These are phyloP conservation scores for Amaranthus tricolor DNA, from an alignment of 179 eudicot genomes.

Conservation along the genomic window DNA sequence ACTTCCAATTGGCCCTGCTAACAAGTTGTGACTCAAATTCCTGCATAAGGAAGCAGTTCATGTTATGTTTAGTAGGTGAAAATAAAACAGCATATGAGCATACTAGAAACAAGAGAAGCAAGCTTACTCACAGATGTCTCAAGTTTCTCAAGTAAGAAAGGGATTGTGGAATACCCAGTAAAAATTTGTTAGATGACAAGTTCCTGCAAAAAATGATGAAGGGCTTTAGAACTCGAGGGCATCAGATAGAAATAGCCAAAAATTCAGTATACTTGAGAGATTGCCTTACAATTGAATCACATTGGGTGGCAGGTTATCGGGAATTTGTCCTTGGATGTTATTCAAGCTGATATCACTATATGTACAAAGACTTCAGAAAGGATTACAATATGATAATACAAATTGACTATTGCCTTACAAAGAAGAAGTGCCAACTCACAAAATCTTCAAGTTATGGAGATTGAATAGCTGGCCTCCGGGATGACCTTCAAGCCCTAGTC, in stretches of 20 bases:
- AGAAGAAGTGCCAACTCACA: slow-evolving; percentile 43
- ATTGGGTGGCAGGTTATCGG: slow-evolving; percentile 70
- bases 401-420: background rate
- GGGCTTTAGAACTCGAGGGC: background rate
- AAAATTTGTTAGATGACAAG: slow-evolving; percentile 63
- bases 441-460: slow-evolving; percentile 55
- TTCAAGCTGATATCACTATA: slow-evolving; percentile 75
- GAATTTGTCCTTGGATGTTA: slow-evolving; percentile 61
- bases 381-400: background rate
- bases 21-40: slow-evolving; percentile 77
- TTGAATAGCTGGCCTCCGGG: slow-evolving; percentile 58
- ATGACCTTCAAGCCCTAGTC: slow-evolving; percentile 55
- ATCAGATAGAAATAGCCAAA: background rate
- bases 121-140: slow-evolving; percentile 68
- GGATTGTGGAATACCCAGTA: slow-evolving; percentile 59
- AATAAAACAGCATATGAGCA: background rate
- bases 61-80: background rate
- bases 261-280: background rate
- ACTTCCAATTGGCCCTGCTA: slow-evolving; percentile 77
- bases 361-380: slow-evolving; percentile 15
- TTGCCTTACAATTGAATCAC: slow-evolving; percentile 68
- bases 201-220: slow-evolving; percentile 46
- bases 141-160: slow-evolving; percentile 52
- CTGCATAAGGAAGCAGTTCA: slow-evolving; percentile 36
- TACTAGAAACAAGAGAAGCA: slow-evolving; percentile 7